Percentiles rank a stretch among this genome's conserved stretches.
These are phyloP conservation scores for Thoreauomyces humboldtii DNA, from an alignment of 192 early-diverging fungal genomes.

Conservation along the genomic window DNA sequence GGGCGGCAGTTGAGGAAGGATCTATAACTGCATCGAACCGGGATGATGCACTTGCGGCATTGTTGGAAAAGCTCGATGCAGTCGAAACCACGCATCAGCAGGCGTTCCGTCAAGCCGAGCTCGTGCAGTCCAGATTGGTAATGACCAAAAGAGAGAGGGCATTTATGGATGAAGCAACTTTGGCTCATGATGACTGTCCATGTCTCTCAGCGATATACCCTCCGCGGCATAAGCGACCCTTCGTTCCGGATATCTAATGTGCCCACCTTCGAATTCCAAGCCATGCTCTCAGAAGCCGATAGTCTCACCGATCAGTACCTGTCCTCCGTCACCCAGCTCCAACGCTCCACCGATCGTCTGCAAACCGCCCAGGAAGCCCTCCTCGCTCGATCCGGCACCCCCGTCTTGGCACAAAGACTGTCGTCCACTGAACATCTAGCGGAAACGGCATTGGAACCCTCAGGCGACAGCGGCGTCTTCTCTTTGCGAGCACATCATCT, in stretches of 20 bases:
- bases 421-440: too few species aligned
- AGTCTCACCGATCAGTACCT: constrained; percentile 23
- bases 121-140: constrained; percentile 7
- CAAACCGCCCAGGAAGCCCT: constrained; percentile 22
- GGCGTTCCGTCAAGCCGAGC: neutral
- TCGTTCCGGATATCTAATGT: neutral
- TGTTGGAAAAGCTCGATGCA: constrained; percentile 9
- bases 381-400: neutral
- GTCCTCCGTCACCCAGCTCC: constrained; percentile 1
- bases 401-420: neutral
- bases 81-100: neutral
- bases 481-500: too few species aligned
- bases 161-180: too few species aligned
- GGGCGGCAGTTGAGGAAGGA: neutral
- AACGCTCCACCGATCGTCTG: constrained; percentile 6
- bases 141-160: too few species aligned
- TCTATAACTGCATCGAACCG: neutral
- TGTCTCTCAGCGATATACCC: constrained; percentile 8
- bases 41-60: neutral
- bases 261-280: neutral
- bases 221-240: constrained; percentile 8
- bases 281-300: neutral
- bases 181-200: neutral
- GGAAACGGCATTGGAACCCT: too few species aligned
- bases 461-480: too few species aligned